These are phyloP conservation scores for Amylostereum areolatum DNA, from an alignment of 1,284 basidiomycete species.

Conservation along the genomic window DNA sequence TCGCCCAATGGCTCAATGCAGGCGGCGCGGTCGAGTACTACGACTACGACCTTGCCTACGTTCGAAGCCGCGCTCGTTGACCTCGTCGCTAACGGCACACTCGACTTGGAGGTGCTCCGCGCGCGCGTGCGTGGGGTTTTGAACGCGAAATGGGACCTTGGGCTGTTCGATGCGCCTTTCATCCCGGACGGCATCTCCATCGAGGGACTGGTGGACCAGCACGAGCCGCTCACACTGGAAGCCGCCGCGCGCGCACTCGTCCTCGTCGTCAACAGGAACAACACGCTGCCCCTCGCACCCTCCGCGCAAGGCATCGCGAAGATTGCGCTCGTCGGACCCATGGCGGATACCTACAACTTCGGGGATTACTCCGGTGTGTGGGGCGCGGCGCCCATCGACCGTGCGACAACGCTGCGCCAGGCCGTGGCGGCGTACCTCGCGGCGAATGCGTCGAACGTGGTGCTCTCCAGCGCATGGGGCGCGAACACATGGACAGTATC, in stretches of 20 bases:
- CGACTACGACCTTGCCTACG: constrained; percentile 18
- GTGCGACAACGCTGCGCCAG: constrained; percentile 20
- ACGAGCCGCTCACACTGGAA: constrained; percentile 39
- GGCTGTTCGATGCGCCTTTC: constrained; percentile 25
- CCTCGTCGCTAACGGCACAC: constrained; percentile 16
- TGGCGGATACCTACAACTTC: constrained; percentile 39
- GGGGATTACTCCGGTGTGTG: constrained; percentile 24
- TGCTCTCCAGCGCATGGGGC: constrained; percentile 21
- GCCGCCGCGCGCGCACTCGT: constrained; percentile 44
- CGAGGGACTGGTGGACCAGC: constrained; percentile 44
- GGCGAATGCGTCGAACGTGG: constrained; percentile 10
- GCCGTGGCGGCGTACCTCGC: constrained; percentile 17
- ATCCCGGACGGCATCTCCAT: constrained; percentile 43
- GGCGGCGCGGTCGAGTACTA: constrained; percentile 23
- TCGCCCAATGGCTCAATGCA: constrained; percentile 26
- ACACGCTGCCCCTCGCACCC: constrained; percentile 39
- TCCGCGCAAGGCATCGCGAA: constrained; percentile 30
- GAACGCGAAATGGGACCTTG: constrained; percentile 22
- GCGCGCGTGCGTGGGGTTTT: constrained; percentile 17
- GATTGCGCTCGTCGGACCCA: constrained; percentile 49
- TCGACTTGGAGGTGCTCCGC: constrained; percentile 13
- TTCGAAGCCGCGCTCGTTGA: constrained; percentile 16
- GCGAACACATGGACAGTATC: constrained; percentile 22
- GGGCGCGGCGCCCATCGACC: constrained; percentile 19
- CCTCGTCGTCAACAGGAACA: constrained; percentile 52